These are phyloP conservation scores for Ceratocystiopsis minuta DNA, from an alignment of 2,329 filamentous ascomycete species.

Conservation along the genomic window DNA sequence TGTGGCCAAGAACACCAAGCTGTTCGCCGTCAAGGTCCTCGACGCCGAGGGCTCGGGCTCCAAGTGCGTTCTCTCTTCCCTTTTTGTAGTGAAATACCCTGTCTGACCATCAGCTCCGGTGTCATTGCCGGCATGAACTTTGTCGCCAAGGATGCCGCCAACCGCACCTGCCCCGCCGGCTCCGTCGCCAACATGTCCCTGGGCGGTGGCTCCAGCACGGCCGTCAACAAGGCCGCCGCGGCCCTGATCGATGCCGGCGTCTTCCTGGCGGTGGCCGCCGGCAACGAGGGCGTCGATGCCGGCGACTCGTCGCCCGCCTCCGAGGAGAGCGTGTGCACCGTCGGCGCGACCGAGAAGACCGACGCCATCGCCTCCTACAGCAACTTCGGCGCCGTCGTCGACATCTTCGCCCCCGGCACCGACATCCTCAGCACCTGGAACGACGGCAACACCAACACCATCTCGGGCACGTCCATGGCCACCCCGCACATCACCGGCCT, in stretches of 20 bases:
- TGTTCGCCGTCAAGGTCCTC: conserved; percentile 97
- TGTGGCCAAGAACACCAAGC: conserved; percentile 95
- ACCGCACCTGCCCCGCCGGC: conserved; percentile 96
- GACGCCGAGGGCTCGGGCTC: conserved; percentile 91
- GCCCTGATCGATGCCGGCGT: conserved; percentile 81
- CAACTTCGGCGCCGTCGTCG: conserved; percentile 98
- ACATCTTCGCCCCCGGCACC: conserved; percentile 94
- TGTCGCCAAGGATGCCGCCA: conserved; percentile 75
- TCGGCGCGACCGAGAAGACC: conserved; percentile 81
- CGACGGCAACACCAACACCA: conserved; percentile 93
- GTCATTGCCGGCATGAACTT: conserved; percentile 97
- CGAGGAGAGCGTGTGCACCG: conserved; percentile 78
- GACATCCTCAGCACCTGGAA: conserved; percentile 99
- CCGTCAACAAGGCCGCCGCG: conserved; percentile 83
- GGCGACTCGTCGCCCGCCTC: conserved; percentile 98
- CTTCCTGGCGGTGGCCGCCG: conserved; percentile 94
- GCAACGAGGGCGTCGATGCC: conserved; percentile 96
- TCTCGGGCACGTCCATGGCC: conserved; percentile 98
- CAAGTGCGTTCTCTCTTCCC: conserved; percentile 33
- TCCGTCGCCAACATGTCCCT: conserved; percentile 99
- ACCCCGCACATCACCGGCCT: conserved; percentile 94
- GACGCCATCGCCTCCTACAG: conserved; percentile 99
- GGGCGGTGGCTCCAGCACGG: conserved; percentile 86
- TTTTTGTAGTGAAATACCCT: too few species aligned
- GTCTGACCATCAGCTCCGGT: conserved; percentile 37